These are phyloP conservation scores for Lentinus brumalis DNA, from an alignment of 768 basidiomycete species.

Conservation along the genomic window DNA sequence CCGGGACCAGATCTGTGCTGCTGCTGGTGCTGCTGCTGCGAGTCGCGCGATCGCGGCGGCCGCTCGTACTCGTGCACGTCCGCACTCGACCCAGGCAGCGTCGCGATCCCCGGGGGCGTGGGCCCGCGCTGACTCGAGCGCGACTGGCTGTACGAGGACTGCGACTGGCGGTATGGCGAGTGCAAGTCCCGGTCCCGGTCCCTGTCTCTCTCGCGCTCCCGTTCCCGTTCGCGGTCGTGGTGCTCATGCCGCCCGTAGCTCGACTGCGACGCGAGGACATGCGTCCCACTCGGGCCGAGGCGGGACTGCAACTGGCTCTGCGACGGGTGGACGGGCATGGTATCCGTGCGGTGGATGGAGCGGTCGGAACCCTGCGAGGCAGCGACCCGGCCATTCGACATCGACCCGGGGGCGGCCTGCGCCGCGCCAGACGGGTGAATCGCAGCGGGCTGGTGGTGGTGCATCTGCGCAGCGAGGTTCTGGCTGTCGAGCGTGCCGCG, in stretches of 20 bases:
- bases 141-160: not conserved
- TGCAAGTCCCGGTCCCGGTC: conserved; percentile 8
- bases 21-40: not conserved
- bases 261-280: conserved; percentile 15
- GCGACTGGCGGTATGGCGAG: conserved; percentile 15
- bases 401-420: conserved; percentile 18
- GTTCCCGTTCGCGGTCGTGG: conserved; percentile 19
- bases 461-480: conserved; percentile 23
- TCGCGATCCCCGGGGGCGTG: conserved; percentile 29
- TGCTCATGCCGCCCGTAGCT: conserved; percentile 18
- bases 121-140: conserved; percentile 14
- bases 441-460: conserved; percentile 25
- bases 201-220: not conserved
- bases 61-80: conserved; percentile 28
- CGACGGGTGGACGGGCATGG: conserved; percentile 29
- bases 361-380: conserved; percentile 13
- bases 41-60: not conserved
- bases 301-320: conserved; percentile 6
- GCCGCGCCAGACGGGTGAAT: conserved; percentile 28
- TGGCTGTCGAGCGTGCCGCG: conserved; percentile 60
- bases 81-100: conserved; percentile 24
- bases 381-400: conserved; percentile 19
- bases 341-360: conserved; percentile 28
- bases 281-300: conserved; percentile 28
- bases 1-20: not conserved